phyloP scores from a whole-genome alignment of 2,329 filamentous ascomycete genomes.

The Blastomyces gilchristii region DNA sequence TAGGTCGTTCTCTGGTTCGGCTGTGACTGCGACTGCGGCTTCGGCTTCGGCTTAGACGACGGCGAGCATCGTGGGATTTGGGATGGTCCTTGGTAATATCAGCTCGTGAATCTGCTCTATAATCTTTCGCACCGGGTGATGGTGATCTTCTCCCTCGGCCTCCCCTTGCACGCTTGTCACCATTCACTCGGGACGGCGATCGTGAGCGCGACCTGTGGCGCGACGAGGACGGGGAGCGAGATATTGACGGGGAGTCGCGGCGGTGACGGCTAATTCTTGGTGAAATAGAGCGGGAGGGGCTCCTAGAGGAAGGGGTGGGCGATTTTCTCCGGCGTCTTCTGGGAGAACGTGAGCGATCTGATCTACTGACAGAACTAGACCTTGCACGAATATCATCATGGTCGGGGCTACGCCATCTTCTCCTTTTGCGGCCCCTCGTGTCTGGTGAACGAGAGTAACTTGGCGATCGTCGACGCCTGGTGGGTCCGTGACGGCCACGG shows the following conservation, averaged over 20 bases:
- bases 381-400: constrained; percentile 34
- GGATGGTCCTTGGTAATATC: constrained; percentile 40
- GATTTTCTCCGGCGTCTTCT: constrained; percentile 38
- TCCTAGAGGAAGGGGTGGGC: constrained; percentile 32
- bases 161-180: constrained; percentile 19
- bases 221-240: constrained; percentile 32
- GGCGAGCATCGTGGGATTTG: constrained; percentile 33
- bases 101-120: constrained; percentile 37
- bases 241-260: constrained; percentile 12
- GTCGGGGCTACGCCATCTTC: constrained; percentile 30
- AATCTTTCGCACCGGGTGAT: constrained; percentile 34
- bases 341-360: constrained; percentile 47
- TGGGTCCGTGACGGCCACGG: constrained; percentile 20
- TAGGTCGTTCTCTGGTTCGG: constrained; percentile 20
- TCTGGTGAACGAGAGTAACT: constrained; percentile 34
- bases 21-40: neutral
- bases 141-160: constrained; percentile 37
- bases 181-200: constrained; percentile 28
- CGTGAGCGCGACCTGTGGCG: constrained; percentile 30
- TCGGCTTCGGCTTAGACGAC: constrained; percentile 31
- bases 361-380: constrained; percentile 40
- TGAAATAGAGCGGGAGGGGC: constrained; percentile 28
- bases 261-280: constrained; percentile 21
- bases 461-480: constrained; percentile 25
- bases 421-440: constrained; percentile 27